phyloP scores from a whole-genome alignment of 805 yeast genomes.

The Starmerella bombi region DNA sequence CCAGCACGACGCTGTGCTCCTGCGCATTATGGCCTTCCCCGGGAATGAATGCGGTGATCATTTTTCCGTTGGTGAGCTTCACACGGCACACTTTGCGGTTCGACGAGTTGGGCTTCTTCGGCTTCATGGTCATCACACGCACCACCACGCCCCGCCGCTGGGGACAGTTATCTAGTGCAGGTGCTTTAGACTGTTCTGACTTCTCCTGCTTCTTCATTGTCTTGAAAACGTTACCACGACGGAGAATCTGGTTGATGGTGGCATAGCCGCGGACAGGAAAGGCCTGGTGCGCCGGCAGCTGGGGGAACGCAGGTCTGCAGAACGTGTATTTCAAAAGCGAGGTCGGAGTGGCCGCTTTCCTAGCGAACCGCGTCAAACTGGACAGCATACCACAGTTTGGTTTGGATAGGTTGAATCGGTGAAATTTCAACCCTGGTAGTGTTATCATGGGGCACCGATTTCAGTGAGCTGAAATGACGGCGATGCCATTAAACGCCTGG shows the following conservation, averaged over 20 bases:
- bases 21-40: slow-evolving; percentile 98
- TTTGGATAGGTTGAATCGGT: no score
- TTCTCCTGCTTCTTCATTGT: slow-evolving; percentile 24
- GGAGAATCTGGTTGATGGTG: slow-evolving; percentile 26
- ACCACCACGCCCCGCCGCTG: slow-evolving; percentile 86
- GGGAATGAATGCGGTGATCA: slow-evolving; percentile 84
- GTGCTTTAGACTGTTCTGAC: slow-evolving; percentile 44
- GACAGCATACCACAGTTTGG: no score
- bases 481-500: no score
- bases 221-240: slow-evolving; percentile 25
- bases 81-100: slow-evolving; percentile 95
- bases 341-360: no score
- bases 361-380: no score
- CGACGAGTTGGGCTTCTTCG: slow-evolving; percentile 97
- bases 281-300: neutral
- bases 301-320: no score
- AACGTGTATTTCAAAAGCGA: no score
- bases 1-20: slow-evolving; percentile 91
- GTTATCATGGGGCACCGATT: no score
- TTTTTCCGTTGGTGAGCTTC: slow-evolving; percentile 75
- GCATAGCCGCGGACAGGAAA: slow-evolving; percentile 13
- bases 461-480: no score
- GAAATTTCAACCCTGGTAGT: no score
- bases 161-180: slow-evolving; percentile 73
- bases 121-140: slow-evolving; percentile 88